phyloP scores from a whole-genome alignment of 2,329 filamentous ascomycete genomes.

The Fusarium sp. region DNA sequence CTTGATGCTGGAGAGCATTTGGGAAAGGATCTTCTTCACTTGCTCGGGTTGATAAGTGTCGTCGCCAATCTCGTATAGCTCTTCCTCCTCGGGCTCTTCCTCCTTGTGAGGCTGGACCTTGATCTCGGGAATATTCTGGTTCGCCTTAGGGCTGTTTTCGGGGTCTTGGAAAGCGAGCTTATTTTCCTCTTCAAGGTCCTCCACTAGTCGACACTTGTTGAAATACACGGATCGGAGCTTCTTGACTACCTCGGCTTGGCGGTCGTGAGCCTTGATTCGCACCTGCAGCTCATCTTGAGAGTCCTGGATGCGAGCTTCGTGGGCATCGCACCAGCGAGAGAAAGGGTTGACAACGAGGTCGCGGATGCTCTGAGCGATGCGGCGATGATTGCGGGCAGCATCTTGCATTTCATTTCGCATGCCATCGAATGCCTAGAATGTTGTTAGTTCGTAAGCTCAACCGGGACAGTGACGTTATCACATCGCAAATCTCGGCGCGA shows the following conservation, averaged over 20 bases:
- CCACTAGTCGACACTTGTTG: conserved; percentile 96
- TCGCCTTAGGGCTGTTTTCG: conserved; percentile 73
- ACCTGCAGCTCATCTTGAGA: conserved; percentile 94
- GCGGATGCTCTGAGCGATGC: conserved; percentile 95
- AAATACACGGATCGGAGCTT: conserved; percentile 97
- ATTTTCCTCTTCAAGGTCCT: conserved; percentile 98
- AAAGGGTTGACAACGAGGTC: conserved; percentile 96
- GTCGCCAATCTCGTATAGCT: conserved; percentile 91
- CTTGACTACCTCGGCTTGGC: conserved; percentile 89
- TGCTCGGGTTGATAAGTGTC: conserved; percentile 87
- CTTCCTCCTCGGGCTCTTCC: conserved; percentile 79
- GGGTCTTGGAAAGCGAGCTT: conserved; percentile 97
- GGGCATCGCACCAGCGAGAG: conserved; percentile 94
- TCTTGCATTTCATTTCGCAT: conserved; percentile 94
- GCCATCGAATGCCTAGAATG: conserved; percentile 86
- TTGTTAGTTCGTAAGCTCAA: conserved; percentile 37
- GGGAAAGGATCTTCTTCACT: conserved; percentile 87
- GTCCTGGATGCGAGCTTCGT: conserved; percentile 89
- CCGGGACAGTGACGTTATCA: conserved; percentile 4
- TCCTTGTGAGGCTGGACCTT: conserved; percentile 81
- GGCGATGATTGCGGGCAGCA: conserved; percentile 88
- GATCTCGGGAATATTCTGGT: conserved; percentile 80
- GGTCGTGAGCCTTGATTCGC: conserved; percentile 92
- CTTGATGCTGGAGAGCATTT: conserved; percentile 89
- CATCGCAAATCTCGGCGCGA: conserved; percentile 7